phyloP scores from a whole-genome alignment of 2,329 filamentous ascomycete genomes.

The Fusarium poae region DNA sequence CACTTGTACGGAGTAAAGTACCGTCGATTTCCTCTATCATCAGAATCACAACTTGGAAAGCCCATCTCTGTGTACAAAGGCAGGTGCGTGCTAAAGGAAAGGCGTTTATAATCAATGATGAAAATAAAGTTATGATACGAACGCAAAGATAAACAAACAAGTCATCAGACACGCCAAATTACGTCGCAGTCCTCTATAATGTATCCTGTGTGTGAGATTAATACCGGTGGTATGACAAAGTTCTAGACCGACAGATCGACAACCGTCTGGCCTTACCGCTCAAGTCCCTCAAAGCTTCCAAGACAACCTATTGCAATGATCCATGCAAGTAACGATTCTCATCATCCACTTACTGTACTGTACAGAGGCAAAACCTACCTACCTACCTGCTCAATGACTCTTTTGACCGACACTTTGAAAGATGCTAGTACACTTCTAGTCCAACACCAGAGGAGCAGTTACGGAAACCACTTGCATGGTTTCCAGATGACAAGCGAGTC shows the following conservation, averaged over 20 bases:
- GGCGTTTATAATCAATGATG: too few species aligned
- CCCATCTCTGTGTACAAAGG: too few species aligned
- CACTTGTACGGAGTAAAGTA: too few species aligned
- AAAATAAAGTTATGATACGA: too few species aligned
- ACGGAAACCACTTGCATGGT: constrained; percentile 2
- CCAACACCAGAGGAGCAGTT: neutral
- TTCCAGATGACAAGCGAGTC: constrained; percentile 14
- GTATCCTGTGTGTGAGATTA: neutral
- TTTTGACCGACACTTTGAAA: constrained; percentile 36
- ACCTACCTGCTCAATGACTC: neutral
- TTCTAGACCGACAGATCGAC: constrained; percentile 42
- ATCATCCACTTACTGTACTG: neutral
- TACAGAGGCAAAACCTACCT: too few species aligned
- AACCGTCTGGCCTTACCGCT: constrained; percentile 6
- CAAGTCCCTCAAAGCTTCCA: constrained; percentile 6
- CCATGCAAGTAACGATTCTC: neutral
- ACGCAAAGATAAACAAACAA: neutral
- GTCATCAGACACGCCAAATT: neutral
- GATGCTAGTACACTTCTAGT: neutral
- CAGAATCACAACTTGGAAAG: too few species aligned
- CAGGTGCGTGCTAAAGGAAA: too few species aligned
- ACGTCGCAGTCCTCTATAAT: neutral
- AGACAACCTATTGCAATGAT: constrained; percentile 11
- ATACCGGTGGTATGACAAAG: constrained; percentile 1
- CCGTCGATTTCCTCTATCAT: too few species aligned